phyloP scores from a whole-genome alignment of 1,284 basidiomycete genomes.

The Schizophyllum amplum region DNA sequence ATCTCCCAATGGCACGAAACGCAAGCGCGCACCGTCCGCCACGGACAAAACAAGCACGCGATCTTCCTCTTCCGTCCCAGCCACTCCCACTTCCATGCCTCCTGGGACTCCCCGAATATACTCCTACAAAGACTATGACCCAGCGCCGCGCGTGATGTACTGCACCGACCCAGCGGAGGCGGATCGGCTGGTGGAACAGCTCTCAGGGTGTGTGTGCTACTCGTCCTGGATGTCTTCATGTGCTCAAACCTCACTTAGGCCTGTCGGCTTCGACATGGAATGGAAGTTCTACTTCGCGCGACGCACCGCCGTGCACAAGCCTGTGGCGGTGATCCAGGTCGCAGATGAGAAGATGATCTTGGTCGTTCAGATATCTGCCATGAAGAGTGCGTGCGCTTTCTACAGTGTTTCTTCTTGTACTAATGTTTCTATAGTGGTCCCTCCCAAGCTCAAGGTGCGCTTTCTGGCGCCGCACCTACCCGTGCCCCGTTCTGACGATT shows the following conservation, averaged over 20 bases:
- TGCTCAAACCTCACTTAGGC: constrained; percentile 23
- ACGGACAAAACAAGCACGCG: too few species aligned
- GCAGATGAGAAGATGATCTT: constrained; percentile 39
- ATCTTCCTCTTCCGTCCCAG: too few species aligned
- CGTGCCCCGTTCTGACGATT: constrained; percentile 31
- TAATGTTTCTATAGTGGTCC: constrained; percentile 18
- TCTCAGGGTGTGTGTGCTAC: neutral
- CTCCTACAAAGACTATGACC: neutral
- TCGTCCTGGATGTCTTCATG: neutral
- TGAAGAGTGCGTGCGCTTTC: constrained; percentile 35
- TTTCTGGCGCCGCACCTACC: constrained; percentile 33
- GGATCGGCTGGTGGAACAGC: neutral
- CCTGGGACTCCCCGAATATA: neutral
- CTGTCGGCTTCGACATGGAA: constrained; percentile 56
- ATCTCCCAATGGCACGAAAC: too few species aligned
- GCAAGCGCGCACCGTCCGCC: too few species aligned
- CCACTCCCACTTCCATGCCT: too few species aligned
- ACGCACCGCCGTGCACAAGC: constrained; percentile 22
- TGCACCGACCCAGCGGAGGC: neutral
- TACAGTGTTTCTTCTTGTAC: neutral
- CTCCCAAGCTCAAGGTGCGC: constrained; percentile 20
- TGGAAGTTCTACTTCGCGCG: constrained; percentile 36
- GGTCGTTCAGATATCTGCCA: constrained; percentile 47
- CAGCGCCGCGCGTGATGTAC: neutral
- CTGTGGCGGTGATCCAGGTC: constrained; percentile 46